Conservation (phyloP, 768 basidiomycete species). For the Tylopilus vinaceipallidus region DNA sequence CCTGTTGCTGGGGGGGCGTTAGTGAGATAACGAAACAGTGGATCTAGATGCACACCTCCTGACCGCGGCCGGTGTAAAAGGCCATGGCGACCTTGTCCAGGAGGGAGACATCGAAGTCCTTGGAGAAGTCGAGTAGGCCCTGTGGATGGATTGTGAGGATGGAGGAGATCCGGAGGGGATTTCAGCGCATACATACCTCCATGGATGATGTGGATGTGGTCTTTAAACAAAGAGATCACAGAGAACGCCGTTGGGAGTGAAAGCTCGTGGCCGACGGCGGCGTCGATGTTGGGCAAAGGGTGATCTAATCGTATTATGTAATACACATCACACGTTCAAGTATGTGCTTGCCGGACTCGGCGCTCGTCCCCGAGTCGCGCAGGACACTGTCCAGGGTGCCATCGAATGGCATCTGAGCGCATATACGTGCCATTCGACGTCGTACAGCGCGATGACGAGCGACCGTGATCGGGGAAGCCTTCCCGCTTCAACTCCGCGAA, state of each 20-base stretch:
- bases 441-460: slow-evolving; percentile 11
- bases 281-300: slow-evolving; percentile 35
- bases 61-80: slow-evolving; percentile 82
- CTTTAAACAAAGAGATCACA: slow-evolving; percentile 3
- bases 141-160: slow-evolving; percentile 30
- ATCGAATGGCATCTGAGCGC: neutral
- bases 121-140: slow-evolving; percentile 91
- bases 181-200: slow-evolving; percentile 33
- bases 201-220: slow-evolving; percentile 26
- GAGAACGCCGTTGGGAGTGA: slow-evolving; percentile 8
- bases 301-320: slow-evolving; percentile 37
- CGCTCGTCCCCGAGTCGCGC: neutral
- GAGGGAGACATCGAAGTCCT: slow-evolving; percentile 88
- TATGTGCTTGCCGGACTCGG: neutral
- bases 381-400: neutral
- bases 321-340: slow-evolving; percentile 25
- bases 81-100: slow-evolving; percentile 93
- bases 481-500: slow-evolving; percentile 17
- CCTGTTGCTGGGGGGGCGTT: slow-evolving; percentile 69
- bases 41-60: slow-evolving; percentile 58
- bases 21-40: slow-evolving; percentile 1
- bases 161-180: neutral
- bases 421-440: neutral
- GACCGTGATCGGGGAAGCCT: slow-evolving; percentile 2
- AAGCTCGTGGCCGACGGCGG: slow-evolving; percentile 17